Percentiles rank a stretch among this genome's conserved stretches.
Evolutionary conservation across 768 basidiomycete species (phyloP).

Genomic region (Pleurotus citrinopileatus): DNA sequence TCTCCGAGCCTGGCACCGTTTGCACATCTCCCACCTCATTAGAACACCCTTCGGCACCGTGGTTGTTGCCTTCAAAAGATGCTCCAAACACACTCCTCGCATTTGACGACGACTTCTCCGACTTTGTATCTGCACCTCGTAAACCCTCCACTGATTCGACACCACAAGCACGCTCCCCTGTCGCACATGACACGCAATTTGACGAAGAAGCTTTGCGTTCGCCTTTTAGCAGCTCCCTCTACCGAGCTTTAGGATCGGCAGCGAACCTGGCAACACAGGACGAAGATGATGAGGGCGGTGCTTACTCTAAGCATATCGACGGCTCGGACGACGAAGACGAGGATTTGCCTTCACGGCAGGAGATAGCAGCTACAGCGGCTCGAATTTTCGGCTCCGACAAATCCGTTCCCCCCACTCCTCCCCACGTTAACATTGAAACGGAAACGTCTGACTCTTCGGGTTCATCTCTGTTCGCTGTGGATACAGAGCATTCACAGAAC

Average conservation of each 20-base stretch:
- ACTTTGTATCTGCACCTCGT: constrained; percentile 63
- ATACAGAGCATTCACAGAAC: background rate
- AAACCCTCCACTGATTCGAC: constrained; percentile 8
- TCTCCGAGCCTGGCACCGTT: constrained; percentile 25
- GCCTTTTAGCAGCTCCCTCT: constrained; percentile 36
- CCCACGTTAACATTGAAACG: background rate
- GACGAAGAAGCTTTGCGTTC: constrained; percentile 17
- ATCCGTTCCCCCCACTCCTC: background rate
- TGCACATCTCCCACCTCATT: constrained; percentile 23
- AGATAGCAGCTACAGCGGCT: constrained; percentile 45
- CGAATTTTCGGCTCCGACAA: constrained; percentile 44
- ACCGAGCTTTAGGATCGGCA: constrained; percentile 55
- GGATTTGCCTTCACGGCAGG: constrained; percentile 44
- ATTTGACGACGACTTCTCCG: constrained; percentile 82
- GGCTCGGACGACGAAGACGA: constrained; percentile 24
- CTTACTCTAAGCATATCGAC: constrained; percentile 2
- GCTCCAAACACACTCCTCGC: constrained; percentile 22
- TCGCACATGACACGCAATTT: constrained; percentile 19
- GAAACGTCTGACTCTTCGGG: background rate
- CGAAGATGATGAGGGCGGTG: constrained; percentile 19
- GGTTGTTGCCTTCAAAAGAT: background rate
- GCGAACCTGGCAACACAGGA: constrained; percentile 52
- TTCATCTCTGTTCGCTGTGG: background rate
- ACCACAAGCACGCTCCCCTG: constrained; percentile 22
- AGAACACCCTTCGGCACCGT: constrained; percentile 14